These are phyloP conservation scores for Stachybotrys chartarum DNA, from an alignment of 2,329 filamentous ascomycete genomes.

Conservation along the genomic window DNA sequence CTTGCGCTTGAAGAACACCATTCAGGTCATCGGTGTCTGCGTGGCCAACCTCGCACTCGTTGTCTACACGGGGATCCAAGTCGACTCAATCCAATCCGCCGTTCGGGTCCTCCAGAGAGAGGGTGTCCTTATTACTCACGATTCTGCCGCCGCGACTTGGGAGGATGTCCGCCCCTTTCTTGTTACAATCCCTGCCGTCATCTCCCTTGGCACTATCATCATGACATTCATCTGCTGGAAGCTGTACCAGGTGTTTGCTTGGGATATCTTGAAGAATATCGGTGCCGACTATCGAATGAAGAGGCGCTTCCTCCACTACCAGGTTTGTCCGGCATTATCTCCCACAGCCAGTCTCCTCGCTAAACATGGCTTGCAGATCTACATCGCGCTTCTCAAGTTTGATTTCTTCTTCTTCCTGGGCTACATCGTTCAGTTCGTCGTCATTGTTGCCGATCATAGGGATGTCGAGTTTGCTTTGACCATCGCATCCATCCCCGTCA, in stretches of 20 bases:
- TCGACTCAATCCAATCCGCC: conserved; percentile 79
- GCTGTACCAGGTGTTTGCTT: conserved; percentile 96
- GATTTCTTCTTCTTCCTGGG: conserved; percentile 99
- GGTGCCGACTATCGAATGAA: conserved; percentile 96
- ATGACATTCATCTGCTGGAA: conserved; percentile 84
- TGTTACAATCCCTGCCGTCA: conserved; percentile 77
- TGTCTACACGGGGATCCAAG: conserved; percentile 88
- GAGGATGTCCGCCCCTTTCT: conserved; percentile 64
- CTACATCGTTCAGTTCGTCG: conserved; percentile 96
- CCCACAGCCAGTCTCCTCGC: background rate
- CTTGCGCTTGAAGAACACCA: conserved; percentile 90
- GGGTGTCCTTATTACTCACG: conserved; percentile 33
- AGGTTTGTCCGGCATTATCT: conserved; percentile 50
- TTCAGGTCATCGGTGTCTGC: conserved; percentile 94
- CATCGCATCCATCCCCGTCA: conserved; percentile 82
- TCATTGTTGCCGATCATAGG: conserved; percentile 67
- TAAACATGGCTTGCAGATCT: conserved; percentile 57
- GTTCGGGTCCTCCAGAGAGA: conserved; percentile 44
- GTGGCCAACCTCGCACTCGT: conserved; percentile 86
- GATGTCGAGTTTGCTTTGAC: conserved; percentile 79
- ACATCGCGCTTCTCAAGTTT: conserved; percentile 95
- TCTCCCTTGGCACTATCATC: conserved; percentile 65
- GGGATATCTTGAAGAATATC: conserved; percentile 99
- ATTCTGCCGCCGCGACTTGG: conserved; percentile 51
- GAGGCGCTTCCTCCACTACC: conserved; percentile 90